Conservation (phyloP, 148 eudicot species). For the Fagopyrum tataricum region DNA sequence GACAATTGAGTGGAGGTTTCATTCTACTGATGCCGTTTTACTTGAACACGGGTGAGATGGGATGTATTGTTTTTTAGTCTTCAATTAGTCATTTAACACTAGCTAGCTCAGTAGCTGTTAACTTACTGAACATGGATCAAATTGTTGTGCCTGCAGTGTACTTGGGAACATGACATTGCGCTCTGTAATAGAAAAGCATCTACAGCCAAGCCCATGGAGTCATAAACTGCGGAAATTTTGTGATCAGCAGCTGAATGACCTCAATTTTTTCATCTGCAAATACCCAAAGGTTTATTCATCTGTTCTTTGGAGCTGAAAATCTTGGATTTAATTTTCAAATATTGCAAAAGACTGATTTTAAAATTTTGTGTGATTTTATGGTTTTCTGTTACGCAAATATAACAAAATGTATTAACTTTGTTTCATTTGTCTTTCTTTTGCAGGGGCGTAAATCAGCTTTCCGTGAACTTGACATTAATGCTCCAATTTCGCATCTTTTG, state of each 20-base stretch:
- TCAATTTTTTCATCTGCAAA: conserved; percentile 68
- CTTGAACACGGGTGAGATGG: conserved; percentile 73
- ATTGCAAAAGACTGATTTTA: not conserved
- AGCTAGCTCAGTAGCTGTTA: not conserved
- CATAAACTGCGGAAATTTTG: conserved; percentile 64
- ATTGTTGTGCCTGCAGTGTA: conserved; percentile 38
- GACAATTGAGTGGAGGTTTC: conserved; percentile 96
- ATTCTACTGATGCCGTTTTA: conserved; percentile 71
- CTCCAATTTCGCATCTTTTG: conserved; percentile 51
- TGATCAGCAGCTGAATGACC: conserved; percentile 53
- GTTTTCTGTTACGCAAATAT: not conserved
- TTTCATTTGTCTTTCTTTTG: conserved; percentile 12
- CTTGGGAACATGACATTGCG: conserved; percentile 50
- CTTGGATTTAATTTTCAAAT: not conserved
- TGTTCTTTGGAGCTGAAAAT: not conserved
- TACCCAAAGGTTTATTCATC: conserved; percentile 50
- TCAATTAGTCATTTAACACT: not conserved
- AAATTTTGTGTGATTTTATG: not conserved
- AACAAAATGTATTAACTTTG: not conserved
- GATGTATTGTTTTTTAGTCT: not conserved
- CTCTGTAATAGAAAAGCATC: conserved; percentile 68
- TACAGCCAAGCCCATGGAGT: conserved; percentile 81
- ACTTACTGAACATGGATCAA: not conserved
- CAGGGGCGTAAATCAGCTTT: conserved; percentile 63
- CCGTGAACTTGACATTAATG: conserved; percentile 53